Evolutionary conservation across 495 filamentous ascomycete species (phyloP), one percentile per base, ranked within the genome.

Genomic region (Sordaria brevicollis): DNA sequence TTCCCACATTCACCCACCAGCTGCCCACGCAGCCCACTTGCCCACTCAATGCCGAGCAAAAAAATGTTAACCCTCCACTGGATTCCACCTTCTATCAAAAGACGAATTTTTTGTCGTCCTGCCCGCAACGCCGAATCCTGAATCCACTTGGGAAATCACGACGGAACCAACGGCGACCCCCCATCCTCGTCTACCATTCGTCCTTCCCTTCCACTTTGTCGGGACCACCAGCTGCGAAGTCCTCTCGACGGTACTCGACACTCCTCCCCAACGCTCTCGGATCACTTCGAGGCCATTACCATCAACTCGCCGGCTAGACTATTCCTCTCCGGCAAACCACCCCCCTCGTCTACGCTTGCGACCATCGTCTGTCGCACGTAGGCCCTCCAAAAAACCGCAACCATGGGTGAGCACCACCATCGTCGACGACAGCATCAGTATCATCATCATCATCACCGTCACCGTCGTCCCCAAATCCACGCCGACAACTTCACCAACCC

Each of bases 341-440:
- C 70, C 74, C 69, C 70, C 73, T 38, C 35, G 76, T 78, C 71
- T 81, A 83, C 85, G 81, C 83, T 78, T 80, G 49, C 83, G 80
- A 79, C 76, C 69, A 57, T 68, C 70, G 62, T 75, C 78, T 77
- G 78, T 75, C 75, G 82, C 82, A 82, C 82, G 78, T 78, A 71
- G 75, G 43, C 35, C 65, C 67, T 37, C 37, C 74, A 76, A 78
- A 81, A 79, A 76, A 81, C 87, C 90, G 88, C 90, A 93, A 94
- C 89, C 89, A 96, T 96, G 92, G 90, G 92, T 95, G 84, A 81
- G 91, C 84, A 74, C 71, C 71, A 69, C 77, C 76, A 68, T 57
- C 73, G 68, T 57, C 13, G 49, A 62, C 49, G 49, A 62, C 49
- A 62, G 29, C 49, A 62, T 33, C 25, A 31, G 15, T 25, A 62